Evolutionary conservation across 2,329 filamentous ascomycete genomes (phyloP).

Genomic region (Botrytis hyacinthi): DNA sequence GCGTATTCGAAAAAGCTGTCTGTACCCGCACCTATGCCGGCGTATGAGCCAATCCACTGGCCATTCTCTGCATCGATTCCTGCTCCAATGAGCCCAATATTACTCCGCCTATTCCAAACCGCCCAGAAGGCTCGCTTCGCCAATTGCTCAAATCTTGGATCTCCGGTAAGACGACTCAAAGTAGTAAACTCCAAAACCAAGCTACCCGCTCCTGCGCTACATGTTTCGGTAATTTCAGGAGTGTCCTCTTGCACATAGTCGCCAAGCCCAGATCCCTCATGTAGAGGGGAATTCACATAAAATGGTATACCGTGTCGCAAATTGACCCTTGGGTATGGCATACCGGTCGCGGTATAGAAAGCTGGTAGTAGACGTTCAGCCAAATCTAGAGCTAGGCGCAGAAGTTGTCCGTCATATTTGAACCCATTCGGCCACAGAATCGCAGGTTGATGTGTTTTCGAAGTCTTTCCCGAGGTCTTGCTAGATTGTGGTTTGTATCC

Average conservation of each 20-base stretch:
- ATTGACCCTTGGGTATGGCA: constrained; percentile 94
- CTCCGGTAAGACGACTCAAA: constrained; percentile 81
- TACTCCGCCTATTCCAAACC: constrained; percentile 85
- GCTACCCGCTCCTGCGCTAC: constrained; percentile 94
- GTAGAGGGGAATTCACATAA: constrained; percentile 81
- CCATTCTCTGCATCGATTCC: constrained; percentile 91
- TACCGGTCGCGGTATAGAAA: constrained; percentile 85
- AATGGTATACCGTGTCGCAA: constrained; percentile 88
- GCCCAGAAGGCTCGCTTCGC: constrained; percentile 96
- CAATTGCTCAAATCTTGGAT: constrained; percentile 81
- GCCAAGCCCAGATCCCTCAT: constrained; percentile 52
- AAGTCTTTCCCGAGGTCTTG: constrained; percentile 11
- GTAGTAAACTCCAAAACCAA: constrained; percentile 91
- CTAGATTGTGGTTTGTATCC: constrained; percentile 62
- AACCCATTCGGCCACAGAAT: constrained; percentile 77
- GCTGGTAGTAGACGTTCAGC: constrained; percentile 82
- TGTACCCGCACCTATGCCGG: constrained; percentile 94
- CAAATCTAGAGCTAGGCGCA: constrained; percentile 85
- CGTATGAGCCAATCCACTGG: constrained; percentile 81
- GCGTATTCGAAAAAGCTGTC: constrained; percentile 99
- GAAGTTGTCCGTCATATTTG: constrained; percentile 81
- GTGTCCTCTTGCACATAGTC: constrained; percentile 39
- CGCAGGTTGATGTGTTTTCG: constrained; percentile 44
- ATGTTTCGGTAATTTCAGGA: constrained; percentile 86
- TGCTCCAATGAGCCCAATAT: constrained; percentile 82